Evolutionary conservation across 768 basidiomycete genomes (phyloP), one percentile per base, ranked within the genome.

Genomic region (Suillus cothurnatus): DNA sequence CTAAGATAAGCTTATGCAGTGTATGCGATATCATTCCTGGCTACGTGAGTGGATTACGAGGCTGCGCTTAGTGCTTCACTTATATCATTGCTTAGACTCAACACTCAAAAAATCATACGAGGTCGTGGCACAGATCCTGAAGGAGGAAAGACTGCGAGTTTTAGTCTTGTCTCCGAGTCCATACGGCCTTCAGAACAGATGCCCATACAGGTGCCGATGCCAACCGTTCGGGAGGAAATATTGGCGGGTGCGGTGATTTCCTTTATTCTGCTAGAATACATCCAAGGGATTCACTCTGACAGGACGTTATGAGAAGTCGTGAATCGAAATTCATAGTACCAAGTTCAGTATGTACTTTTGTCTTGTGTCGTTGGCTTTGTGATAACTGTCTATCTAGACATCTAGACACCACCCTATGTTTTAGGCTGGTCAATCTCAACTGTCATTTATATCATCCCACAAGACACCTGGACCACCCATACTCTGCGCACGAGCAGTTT

Each of bases 1-100:
- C 43, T 56, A 61, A 56, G 66, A 56, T 53, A 59, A 34, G 57
- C 34, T 64, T 14, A 34, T 57, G 34, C 63, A 88, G 87, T 88
- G n/a, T 87, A 89, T 67, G 85, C 82, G 0, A 83, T 86, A 59
- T 89, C 88, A n/a, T 81, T 88, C 74, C 77, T 90, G 71, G 87
- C 88, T 45, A 86, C 88, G 86, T 88, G 70, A 61, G 85, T 76
- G 5, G 50, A 39, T 50, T 23, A 32, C 47, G n/a, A 28, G 2
- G 2, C 23, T 55, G 34, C 21, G 28, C 26, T 14, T 26, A 28
- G 19, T 23, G 31, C n/a, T 47, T 64, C 28, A 34, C 31, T 23
- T 67, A n/a, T n/a, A 64, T 79, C 62, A 26, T 53, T 58, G 28
- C 61, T 61, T 57, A 88, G 86, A 17, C 79, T 91, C 41, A 90